Conservation (phyloP, 2,329 filamentous ascomycete species). For the Trichophyton equinum region DNA sequence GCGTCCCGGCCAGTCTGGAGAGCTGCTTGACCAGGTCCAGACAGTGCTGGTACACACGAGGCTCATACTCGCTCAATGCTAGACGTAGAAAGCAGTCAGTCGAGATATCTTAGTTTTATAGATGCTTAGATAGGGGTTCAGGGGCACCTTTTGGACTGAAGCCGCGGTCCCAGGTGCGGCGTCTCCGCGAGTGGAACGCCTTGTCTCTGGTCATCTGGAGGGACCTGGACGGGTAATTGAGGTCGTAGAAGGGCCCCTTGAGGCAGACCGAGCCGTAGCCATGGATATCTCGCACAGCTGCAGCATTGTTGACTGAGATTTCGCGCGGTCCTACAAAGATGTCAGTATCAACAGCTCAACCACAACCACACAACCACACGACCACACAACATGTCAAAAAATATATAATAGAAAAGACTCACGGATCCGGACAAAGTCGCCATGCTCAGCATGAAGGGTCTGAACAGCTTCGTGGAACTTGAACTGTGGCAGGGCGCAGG, state of each 20-base stretch:
- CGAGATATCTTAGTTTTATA: neutral
- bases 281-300: slow-evolving; percentile 12
- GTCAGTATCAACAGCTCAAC: neutral
- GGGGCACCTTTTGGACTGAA: slow-evolving; percentile 21
- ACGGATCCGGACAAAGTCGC: slow-evolving; percentile 22
- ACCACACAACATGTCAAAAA: neutral
- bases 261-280: slow-evolving; percentile 13
- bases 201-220: slow-evolving; percentile 17
- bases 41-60: slow-evolving; percentile 7
- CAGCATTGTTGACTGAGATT: slow-evolving; percentile 14
- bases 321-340: slow-evolving; percentile 13
- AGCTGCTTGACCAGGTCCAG: slow-evolving; percentile 6
- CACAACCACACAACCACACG: neutral
- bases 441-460: slow-evolving; percentile 17
- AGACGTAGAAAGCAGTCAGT: too few species aligned
- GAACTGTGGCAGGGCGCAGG: slow-evolving; percentile 12
- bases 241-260: slow-evolving; percentile 20
- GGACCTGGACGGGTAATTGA: slow-evolving; percentile 14
- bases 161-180: slow-evolving; percentile 21
- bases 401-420: neutral
- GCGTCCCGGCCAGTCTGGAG: neutral
- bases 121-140: neutral
- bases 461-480: slow-evolving; percentile 12
- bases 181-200: slow-evolving; percentile 13
- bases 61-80: slow-evolving; percentile 10